Conservation (phyloP, 2,329 filamentous ascomycete genomes). For the Grosmannia clavigera region DNA sequence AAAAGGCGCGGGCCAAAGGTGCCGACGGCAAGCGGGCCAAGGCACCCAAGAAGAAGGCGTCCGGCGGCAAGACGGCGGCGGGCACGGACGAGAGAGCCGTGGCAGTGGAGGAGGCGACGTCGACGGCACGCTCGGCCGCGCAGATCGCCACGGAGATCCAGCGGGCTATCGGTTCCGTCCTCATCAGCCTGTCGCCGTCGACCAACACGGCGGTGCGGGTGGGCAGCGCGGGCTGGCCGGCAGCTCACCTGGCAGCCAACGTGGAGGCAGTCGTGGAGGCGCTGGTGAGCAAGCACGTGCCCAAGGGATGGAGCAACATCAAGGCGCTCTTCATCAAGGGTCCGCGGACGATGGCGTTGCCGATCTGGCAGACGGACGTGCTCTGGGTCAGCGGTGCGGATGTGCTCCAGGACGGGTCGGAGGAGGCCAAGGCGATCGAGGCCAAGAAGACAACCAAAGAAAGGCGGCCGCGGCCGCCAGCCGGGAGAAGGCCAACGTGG, state of each 20-base stretch:
- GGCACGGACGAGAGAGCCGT: constrained; percentile 63
- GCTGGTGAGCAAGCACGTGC: constrained; percentile 67
- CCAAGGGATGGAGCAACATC: constrained; percentile 80
- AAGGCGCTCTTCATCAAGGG: constrained; percentile 83
- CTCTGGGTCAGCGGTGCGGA: constrained; percentile 72
- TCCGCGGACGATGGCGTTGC: constrained; percentile 73
- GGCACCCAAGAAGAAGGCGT: constrained; percentile 31
- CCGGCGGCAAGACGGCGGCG: constrained; percentile 50
- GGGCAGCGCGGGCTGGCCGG: constrained; percentile 59
- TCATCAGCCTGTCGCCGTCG: constrained; percentile 67
- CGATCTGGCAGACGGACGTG: constrained; percentile 90
- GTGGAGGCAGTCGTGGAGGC: constrained; percentile 56
- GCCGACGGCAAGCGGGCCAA: constrained; percentile 47
- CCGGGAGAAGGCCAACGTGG: constrained; percentile 41
- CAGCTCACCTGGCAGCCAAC: constrained; percentile 71
- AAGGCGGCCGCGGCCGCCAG: constrained; percentile 19
- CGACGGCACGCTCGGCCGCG: constrained; percentile 40
- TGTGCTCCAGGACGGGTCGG: constrained; percentile 47
- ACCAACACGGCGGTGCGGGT: constrained; percentile 73
- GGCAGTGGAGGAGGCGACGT: constrained; percentile 40
- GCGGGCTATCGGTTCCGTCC: constrained; percentile 61
- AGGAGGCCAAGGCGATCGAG: constrained; percentile 31
- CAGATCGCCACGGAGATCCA: constrained; percentile 72
- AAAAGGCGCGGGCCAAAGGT: constrained; percentile 45
- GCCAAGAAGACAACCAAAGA: constrained; percentile 19